phyloP scores from a whole-genome alignment of 805 yeast species.

The Helenozyma baotianmanensis region DNA sequence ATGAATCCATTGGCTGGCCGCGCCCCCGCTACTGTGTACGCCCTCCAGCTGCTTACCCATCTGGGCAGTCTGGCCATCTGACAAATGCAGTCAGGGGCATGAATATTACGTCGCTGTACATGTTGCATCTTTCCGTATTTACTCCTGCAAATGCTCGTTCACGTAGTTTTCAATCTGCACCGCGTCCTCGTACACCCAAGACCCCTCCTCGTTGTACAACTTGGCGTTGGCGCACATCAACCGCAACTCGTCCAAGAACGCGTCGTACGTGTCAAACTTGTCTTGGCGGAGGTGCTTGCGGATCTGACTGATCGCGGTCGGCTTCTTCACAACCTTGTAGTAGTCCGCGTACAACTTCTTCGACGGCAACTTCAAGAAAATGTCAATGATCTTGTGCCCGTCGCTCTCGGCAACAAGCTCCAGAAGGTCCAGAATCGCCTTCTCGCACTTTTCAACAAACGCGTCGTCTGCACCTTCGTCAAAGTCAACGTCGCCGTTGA shows the following conservation, averaged over 20 bases:
- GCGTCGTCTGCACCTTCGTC: slow-evolving; percentile 15
- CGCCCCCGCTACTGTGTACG: too few relatives aligned
- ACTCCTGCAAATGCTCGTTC: slow-evolving; percentile 4
- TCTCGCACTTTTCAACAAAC: slow-evolving; percentile 20
- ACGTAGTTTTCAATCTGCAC: slow-evolving; percentile 32
- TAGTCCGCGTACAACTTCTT: slow-evolving; percentile 80
- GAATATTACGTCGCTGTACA: too few relatives aligned
- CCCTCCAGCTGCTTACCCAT: too few relatives aligned
- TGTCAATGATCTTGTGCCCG: slow-evolving; percentile 32
- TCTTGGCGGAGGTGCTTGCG: slow-evolving; percentile 44
- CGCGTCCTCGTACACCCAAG: slow-evolving; percentile 33
- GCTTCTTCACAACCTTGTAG: slow-evolving; percentile 56
- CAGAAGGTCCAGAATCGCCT: slow-evolving; percentile 41
- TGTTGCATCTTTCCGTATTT: too few relatives aligned
- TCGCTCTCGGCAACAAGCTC: slow-evolving; percentile 40
- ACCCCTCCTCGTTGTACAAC: slow-evolving; percentile 32
- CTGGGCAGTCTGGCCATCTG: too few relatives aligned
- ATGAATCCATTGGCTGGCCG: too few relatives aligned
- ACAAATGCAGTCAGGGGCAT: too few relatives aligned
- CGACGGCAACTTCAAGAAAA: slow-evolving; percentile 68
- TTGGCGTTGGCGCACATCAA: slow-evolving; percentile 68
- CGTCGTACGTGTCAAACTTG: slow-evolving; percentile 34
- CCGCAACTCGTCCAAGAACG: slow-evolving; percentile 57
- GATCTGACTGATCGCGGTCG: slow-evolving; percentile 56
- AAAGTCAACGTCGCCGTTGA: slow-evolving; percentile 21